These are phyloP conservation scores for Emiliania huxleyi DNA, from an alignment of 78 protist species.

Conservation along the genomic window DNA sequence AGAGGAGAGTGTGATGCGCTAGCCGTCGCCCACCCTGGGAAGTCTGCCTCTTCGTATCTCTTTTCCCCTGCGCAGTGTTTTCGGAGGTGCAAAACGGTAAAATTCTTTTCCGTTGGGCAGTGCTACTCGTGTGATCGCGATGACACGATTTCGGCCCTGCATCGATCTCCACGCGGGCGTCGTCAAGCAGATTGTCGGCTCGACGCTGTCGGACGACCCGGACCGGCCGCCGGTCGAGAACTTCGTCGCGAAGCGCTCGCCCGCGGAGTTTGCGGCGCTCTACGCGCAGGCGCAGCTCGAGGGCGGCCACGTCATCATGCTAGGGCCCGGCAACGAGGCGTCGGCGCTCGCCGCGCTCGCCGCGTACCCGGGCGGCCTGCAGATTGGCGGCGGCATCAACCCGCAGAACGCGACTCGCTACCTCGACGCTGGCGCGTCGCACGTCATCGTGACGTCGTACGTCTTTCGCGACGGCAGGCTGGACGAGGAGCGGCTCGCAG, in stretches of 20 bases:
- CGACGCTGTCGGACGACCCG: slow-evolving; percentile 37
- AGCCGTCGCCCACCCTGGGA: no score
- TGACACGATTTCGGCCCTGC: slow-evolving; percentile 62
- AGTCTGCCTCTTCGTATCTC: no score
- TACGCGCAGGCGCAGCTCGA: not conserved
- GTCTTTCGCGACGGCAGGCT: slow-evolving; percentile 49
- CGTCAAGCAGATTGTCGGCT: slow-evolving; percentile 59
- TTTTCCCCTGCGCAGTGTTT: no score
- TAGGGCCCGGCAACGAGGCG: slow-evolving; percentile 64
- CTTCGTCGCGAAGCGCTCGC: not conserved
- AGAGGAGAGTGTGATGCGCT: no score
- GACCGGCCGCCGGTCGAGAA: not conserved
- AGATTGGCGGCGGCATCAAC: slow-evolving; percentile 58
- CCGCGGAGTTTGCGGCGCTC: slow-evolving; percentile 29
- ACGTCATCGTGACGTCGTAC: slow-evolving; percentile 68
- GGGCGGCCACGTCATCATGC: slow-evolving; percentile 65
- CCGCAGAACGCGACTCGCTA: slow-evolving; percentile 34
- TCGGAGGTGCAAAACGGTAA: no score
- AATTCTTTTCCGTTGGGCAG: no score
- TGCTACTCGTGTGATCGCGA: no score
- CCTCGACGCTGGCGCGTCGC: slow-evolving; percentile 59
- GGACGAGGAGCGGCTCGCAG: slow-evolving; percentile 13
- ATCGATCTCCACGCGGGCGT: slow-evolving; percentile 42
- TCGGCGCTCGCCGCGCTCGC: slow-evolving; percentile 41
- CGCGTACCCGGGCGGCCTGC: slow-evolving; percentile 54